Conservation (phyloP, 805 yeast genomes). For the Saturnispora saitoi region DNA sequence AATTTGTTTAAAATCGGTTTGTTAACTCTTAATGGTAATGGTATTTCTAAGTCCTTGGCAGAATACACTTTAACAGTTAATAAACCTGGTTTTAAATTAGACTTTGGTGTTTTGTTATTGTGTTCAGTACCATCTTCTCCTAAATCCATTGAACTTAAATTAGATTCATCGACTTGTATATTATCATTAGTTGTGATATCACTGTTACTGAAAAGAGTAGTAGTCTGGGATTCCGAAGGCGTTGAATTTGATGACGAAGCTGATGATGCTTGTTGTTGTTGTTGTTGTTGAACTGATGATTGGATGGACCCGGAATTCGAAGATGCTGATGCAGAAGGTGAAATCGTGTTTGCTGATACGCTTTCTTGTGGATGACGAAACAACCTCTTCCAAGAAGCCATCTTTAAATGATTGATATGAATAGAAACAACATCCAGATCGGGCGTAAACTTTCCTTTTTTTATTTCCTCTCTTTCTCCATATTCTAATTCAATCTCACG, state of each 20-base stretch:
- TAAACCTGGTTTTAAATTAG: conserved; percentile 49
- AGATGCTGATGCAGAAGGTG: background rate
- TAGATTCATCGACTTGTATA: background rate
- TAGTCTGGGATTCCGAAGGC: background rate
- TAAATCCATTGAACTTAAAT: background rate
- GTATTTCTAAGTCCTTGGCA: conserved; percentile 59
- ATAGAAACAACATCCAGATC: background rate
- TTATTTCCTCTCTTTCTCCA: background rate
- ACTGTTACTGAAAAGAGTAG: background rate
- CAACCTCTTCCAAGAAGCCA: conserved; percentile 6
- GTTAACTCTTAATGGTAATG: conserved; percentile 60
- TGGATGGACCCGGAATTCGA: background rate
- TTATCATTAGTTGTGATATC: background rate
- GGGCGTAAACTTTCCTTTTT: background rate
- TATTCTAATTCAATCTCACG: too few species aligned
- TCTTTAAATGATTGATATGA: background rate
- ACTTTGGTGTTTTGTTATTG: background rate
- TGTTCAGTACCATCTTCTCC: background rate
- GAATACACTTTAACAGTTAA: conserved; percentile 70
- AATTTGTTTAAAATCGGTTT: conserved; percentile 56
- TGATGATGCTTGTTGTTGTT: background rate
- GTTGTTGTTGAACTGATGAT: background rate
- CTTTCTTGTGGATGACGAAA: conserved; percentile 9
- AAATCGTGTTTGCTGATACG: background rate
- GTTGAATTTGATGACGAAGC: background rate